Percentiles rank a stretch among this genome's conserved stretches.
Conservation (phyloP, 2,329 filamentous ascomycete species). For the Fusarium sp. region DNA sequence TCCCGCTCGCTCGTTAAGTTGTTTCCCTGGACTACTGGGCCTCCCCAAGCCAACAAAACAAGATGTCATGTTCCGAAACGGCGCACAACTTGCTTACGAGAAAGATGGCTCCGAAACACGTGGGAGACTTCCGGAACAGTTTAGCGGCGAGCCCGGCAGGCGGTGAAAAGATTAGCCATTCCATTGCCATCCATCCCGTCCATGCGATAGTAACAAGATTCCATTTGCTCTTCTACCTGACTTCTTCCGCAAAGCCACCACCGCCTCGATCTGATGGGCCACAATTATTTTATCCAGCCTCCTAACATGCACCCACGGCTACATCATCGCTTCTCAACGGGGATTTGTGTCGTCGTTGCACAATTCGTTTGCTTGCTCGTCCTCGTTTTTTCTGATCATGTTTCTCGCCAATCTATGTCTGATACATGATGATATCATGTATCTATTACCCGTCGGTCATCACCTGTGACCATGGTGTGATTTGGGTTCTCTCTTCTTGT, state of each 20-base stretch:
- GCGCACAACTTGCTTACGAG: conserved; percentile 18
- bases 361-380: conserved; percentile 6
- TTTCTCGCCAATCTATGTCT: conserved; percentile 3
- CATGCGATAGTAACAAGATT: not conserved
- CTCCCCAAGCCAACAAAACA: conserved; percentile 19
- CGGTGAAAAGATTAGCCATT: conserved; percentile 40
- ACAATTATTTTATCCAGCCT: conserved; percentile 8
- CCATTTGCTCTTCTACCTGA: not conserved
- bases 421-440: not conserved
- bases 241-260: conserved; percentile 20
- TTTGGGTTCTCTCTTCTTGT: not conserved
- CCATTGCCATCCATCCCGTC: conserved; percentile 10
- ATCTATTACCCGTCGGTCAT: not conserved
- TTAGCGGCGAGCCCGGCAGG: conserved; percentile 38
- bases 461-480: not conserved
- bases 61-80: conserved; percentile 27
- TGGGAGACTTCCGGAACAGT: conserved; percentile 41
- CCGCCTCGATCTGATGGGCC: conserved; percentile 28
- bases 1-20: conserved; percentile 27
- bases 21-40: conserved; percentile 28
- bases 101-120: conserved; percentile 38
- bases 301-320: not conserved
- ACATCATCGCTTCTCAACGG: conserved; percentile 7
- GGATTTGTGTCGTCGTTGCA: conserved; percentile 3
- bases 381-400: not conserved